These are phyloP conservation scores for Vaccinium corymbosum DNA, from an alignment of 148 eudicot genomes.

Conservation along the genomic window DNA sequence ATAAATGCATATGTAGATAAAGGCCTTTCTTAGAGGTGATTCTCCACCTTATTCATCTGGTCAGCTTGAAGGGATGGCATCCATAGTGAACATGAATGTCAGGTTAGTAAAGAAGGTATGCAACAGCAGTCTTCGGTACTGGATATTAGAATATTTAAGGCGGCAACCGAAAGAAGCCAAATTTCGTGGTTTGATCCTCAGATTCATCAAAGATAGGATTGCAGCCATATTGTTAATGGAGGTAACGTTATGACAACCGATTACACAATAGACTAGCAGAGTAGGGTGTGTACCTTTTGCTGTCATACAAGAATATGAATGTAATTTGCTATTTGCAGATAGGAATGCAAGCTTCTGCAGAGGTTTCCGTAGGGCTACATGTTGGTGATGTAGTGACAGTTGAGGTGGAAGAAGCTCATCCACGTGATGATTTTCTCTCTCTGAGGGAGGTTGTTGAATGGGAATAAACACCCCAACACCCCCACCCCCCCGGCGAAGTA, in stretches of 20 bases:
- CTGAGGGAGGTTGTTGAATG: constrained; percentile 52
- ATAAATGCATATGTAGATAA: constrained; percentile 46
- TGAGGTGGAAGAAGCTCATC: constrained; percentile 72
- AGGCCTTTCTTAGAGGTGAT: constrained; percentile 86
- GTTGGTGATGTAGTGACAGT: constrained; percentile 85
- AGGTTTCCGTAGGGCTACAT: constrained; percentile 68
- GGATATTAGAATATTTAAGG: constrained; percentile 57
- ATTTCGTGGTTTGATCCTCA: constrained; percentile 78
- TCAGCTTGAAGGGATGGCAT: constrained; percentile 77
- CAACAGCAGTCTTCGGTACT: constrained; percentile 75
- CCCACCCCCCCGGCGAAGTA: background rate
- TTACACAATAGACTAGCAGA: background rate
- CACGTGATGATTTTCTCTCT: constrained; percentile 68
- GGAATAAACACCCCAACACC: background rate
- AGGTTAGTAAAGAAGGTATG: constrained; percentile 58
- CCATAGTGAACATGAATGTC: constrained; percentile 58
- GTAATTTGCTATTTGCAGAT: constrained; percentile 39
- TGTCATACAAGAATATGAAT: background rate
- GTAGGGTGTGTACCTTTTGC: background rate
- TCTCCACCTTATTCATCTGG: constrained; percentile 76
- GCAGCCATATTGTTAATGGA: constrained; percentile 83
- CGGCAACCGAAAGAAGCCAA: constrained; percentile 56
- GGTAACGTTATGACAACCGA: constrained; percentile 35
- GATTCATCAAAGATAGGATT: constrained; percentile 80
- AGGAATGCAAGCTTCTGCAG: constrained; percentile 80